Evolutionary conservation across 768 basidiomycete species (phyloP).

Genomic region (Kwoniella sp.): DNA sequence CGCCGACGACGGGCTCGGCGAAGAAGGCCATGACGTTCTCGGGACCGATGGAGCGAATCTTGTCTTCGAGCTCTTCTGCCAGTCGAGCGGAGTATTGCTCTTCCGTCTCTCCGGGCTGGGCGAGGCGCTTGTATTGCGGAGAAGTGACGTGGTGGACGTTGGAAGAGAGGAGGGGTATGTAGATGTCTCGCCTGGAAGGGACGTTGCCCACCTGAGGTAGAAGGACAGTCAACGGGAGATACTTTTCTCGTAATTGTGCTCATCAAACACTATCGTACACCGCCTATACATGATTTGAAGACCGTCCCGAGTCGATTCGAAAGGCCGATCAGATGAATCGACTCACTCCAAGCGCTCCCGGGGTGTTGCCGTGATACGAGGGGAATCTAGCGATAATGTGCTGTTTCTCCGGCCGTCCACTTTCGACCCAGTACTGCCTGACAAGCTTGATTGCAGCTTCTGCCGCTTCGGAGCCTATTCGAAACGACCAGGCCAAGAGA

Average conservation of each 20-base stretch:
- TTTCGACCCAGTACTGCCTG: constrained; percentile 42
- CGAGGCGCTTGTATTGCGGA: constrained; percentile 21
- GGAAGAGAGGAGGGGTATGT: constrained; percentile 17
- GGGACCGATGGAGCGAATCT: constrained; percentile 30
- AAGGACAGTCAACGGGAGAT: too few species aligned
- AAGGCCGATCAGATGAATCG: too few species aligned
- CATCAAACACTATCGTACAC: background rate
- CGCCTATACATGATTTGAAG: background rate
- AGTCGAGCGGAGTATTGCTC: constrained; percentile 28
- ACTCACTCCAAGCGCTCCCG: constrained; percentile 26
- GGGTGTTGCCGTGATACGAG: constrained; percentile 43
- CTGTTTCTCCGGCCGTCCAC: constrained; percentile 19
- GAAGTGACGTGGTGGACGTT: constrained; percentile 31
- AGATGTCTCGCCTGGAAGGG: constrained; percentile 24
- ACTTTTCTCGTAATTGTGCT: too few species aligned
- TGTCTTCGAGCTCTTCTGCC: constrained; percentile 33
- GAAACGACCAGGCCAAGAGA: background rate
- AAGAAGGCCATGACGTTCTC: constrained; percentile 40
- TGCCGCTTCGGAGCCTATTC: constrained; percentile 33
- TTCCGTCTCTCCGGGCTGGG: constrained; percentile 23
- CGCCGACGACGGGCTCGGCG: constrained; percentile 30
- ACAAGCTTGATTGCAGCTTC: constrained; percentile 39
- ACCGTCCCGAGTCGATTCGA: too few species aligned
- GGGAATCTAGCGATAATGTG: constrained; percentile 38
- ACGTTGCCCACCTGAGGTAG: constrained; percentile 13